Conservation (phyloP, 805 yeast species). For the Ogataea pilisensis region DNA sequence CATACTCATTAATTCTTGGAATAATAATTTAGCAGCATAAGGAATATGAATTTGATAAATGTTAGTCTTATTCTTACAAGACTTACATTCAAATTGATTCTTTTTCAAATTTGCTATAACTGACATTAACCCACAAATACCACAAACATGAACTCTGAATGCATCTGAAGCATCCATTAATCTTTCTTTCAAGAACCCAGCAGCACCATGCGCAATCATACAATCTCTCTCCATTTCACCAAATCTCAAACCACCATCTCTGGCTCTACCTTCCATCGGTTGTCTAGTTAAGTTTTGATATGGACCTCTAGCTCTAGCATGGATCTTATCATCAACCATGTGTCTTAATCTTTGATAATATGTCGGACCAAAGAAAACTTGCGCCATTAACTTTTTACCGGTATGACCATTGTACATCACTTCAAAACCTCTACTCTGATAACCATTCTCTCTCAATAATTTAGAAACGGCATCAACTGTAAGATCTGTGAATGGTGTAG, state of each 20-base stretch:
- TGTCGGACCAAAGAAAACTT: constrained; percentile 99
- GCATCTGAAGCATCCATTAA: constrained; percentile 99
- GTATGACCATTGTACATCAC: constrained; percentile 99
- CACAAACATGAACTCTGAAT: constrained; percentile 96
- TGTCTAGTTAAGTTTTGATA: constrained; percentile 97
- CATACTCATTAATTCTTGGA: constrained; percentile 99
- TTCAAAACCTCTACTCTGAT: constrained; percentile 97
- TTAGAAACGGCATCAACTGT: constrained; percentile 96
- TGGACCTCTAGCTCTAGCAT: constrained; percentile 99
- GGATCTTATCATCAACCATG: constrained; percentile 99
- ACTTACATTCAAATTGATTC: constrained; percentile 96
- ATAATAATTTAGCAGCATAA: constrained; percentile 94
- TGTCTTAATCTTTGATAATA: constrained; percentile 98
- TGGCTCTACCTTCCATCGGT: constrained; percentile 98
- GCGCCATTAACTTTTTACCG: constrained; percentile 96
- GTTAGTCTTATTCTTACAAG: constrained; percentile 97
- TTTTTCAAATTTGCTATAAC: constrained; percentile 97
- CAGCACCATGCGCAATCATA: constrained; percentile 99
- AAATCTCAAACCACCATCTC: constrained; percentile 99
- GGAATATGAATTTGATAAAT: constrained; percentile 97
- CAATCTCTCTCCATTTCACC: constrained; percentile 99
- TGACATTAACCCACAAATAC: constrained; percentile 96
- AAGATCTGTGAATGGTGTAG: constrained; percentile 97
- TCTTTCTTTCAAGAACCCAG: constrained; percentile 95
- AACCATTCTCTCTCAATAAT: constrained; percentile 90